phyloP scores from a whole-genome alignment of 2,329 filamentous ascomycete species.

The Lasiodiplodia citricola region DNA sequence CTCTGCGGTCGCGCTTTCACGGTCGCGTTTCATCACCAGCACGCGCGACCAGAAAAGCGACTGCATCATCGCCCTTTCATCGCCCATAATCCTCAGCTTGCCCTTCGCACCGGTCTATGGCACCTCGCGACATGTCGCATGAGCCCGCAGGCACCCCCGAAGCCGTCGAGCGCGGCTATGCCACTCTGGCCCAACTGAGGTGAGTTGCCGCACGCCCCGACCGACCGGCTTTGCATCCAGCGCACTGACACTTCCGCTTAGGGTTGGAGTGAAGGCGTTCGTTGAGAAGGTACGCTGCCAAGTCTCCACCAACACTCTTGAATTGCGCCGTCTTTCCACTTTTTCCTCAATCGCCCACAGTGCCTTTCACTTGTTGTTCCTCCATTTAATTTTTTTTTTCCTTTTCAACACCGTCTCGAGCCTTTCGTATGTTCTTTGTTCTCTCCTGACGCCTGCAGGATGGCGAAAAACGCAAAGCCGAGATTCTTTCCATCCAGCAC shows the following conservation, averaged over 20 bases:
- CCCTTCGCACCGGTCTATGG: conserved; percentile 50
- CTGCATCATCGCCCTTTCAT: background rate
- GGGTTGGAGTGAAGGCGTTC: conserved; percentile 70
- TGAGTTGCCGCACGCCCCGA: conserved; percentile 51
- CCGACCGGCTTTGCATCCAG: background rate
- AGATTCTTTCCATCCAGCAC: conserved; percentile 93
- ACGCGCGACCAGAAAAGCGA: conserved; percentile 8
- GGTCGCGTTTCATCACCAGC: conserved; percentile 19
- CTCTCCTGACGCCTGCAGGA: conserved; percentile 56
- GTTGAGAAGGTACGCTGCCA: conserved; percentile 67
- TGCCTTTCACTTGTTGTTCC: background rate
- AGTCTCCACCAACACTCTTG: conserved; percentile 29
- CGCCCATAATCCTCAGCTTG: conserved; percentile 14
- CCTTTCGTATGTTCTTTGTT: background rate
- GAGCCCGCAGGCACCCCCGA: conserved; percentile 62
- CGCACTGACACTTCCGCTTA: conserved; percentile 40
- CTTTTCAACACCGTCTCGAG: background rate
- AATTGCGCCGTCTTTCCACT: conserved; percentile 30
- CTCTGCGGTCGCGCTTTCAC: conserved; percentile 25
- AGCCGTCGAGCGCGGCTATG: conserved; percentile 75
- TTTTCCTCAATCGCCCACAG: background rate
- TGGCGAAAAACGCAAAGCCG: conserved; percentile 85
- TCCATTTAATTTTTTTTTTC: background rate
- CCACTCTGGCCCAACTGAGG: conserved; percentile 83
- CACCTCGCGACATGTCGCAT: conserved; percentile 59